Evolutionary conservation across 2,329 filamentous ascomycete species (phyloP).

Genomic region (Aspergillus neotritici): DNA sequence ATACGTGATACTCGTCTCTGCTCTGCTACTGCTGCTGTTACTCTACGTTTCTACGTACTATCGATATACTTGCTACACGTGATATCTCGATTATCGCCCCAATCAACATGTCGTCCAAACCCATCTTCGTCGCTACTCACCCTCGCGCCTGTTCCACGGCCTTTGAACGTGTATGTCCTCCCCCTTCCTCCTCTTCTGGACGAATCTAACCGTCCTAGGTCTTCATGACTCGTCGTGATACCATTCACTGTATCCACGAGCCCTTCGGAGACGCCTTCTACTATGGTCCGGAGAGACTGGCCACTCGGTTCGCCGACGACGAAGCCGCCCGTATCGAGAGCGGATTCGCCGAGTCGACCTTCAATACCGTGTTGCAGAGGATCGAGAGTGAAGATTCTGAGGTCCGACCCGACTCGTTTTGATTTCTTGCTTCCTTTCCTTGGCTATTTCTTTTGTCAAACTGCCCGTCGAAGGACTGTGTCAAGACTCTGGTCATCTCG

Average conservation of each 20-base stretch:
- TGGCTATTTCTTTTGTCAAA: constrained; percentile 6
- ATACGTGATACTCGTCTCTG: not conserved
- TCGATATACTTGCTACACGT: no score
- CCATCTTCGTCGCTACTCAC: constrained; percentile 90
- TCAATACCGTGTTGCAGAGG: constrained; percentile 64
- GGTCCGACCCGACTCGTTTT: constrained; percentile 49
- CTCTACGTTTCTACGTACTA: no score
- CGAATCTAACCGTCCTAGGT: constrained; percentile 52
- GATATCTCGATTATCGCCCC: not conserved
- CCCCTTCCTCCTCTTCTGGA: not conserved
- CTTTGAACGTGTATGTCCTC: constrained; percentile 73
- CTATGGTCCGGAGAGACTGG: constrained; percentile 84
- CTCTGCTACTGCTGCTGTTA: not conserved
- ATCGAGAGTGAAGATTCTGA: constrained; percentile 67
- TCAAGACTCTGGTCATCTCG: no score
- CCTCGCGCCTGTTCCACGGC: constrained; percentile 93
- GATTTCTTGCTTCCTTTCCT: constrained; percentile 16
- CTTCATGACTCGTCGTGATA: constrained; percentile 89
- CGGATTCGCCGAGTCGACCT: constrained; percentile 43
- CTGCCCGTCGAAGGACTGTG: not conserved
- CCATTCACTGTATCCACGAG: constrained; percentile 80
- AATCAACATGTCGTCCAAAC: constrained; percentile 63
- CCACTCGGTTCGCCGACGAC: constrained; percentile 70
- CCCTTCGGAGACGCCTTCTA: constrained; percentile 97
- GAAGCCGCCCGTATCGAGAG: constrained; percentile 42